Evolutionary conservation across 2,329 filamentous ascomycete species (phyloP).

Genomic region (Aspergillus pseudotamarii): DNA sequence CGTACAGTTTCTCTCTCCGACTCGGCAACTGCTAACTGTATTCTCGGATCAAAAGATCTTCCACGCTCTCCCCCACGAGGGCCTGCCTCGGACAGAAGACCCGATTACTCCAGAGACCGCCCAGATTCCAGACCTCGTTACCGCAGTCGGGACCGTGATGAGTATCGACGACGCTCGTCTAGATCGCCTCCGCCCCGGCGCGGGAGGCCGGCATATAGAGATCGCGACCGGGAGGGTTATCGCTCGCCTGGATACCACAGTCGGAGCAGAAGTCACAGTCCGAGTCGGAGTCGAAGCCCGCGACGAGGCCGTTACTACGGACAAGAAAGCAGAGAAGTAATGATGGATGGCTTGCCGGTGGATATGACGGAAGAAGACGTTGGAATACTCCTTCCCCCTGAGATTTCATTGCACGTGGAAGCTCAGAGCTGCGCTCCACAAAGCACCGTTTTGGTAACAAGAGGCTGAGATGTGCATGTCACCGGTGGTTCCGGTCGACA

Average conservation of each 20-base stretch:
- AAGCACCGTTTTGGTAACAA: constrained; percentile 30
- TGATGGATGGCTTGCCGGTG: constrained; percentile 53
- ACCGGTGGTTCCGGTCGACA: constrained; percentile 35
- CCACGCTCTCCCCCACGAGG: constrained; percentile 40
- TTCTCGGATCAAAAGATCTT: constrained; percentile 38
- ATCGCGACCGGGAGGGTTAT: constrained; percentile 52
- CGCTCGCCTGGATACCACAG: constrained; percentile 43
- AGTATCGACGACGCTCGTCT: constrained; percentile 35
- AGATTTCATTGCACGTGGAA: constrained; percentile 17
- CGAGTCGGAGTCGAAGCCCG: constrained; percentile 40
- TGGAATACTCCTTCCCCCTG: constrained; percentile 41
- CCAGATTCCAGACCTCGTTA: constrained; percentile 32
- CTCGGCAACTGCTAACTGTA: constrained; percentile 42
- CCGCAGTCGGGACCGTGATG: constrained; percentile 39
- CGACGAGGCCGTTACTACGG: constrained; percentile 43
- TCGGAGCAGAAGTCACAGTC: constrained; percentile 38
- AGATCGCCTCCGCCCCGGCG: constrained; percentile 41
- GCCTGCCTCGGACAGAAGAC: constrained; percentile 40
- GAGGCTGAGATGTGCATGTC: constrained; percentile 46
- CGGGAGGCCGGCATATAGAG: constrained; percentile 42
- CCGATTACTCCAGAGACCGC: constrained; percentile 37
- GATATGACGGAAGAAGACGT: constrained; percentile 56
- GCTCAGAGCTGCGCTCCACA: constrained; percentile 20
- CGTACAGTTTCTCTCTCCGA: constrained; percentile 16
- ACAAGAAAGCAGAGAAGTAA: constrained; percentile 52